phyloP scores from a whole-genome alignment of 1,284 basidiomycete species.

The Ceratobasidium sp. region DNA sequence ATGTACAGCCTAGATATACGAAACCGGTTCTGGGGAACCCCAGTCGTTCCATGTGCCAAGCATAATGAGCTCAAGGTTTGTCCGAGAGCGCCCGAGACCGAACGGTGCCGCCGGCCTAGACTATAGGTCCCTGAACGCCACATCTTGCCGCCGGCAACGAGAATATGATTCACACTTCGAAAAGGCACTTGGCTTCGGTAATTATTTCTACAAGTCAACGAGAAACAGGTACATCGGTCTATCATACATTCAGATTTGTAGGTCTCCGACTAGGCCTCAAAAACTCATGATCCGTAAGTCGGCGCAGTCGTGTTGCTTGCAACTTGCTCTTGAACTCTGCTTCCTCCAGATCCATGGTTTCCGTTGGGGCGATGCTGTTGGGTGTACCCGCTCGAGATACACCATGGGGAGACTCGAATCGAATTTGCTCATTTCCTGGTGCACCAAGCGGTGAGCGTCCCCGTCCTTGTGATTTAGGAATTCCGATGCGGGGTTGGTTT shows the following conservation, averaged over 20 bases:
- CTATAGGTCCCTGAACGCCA: constrained; percentile 12
- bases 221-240: too few relatives aligned
- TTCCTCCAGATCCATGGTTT: neutral
- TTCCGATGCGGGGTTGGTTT: too few relatives aligned
- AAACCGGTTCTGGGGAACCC: too few relatives aligned
- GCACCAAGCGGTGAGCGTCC: too few relatives aligned
- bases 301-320: neutral
- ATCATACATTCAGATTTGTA: neutral
- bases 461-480: too few relatives aligned
- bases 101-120: constrained; percentile 35
- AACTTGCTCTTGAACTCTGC: constrained; percentile 7
- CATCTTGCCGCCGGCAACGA: constrained; percentile 22
- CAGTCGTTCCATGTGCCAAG: constrained; percentile 24
- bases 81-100: constrained; percentile 21
- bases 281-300: constrained; percentile 21
- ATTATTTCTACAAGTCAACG: neutral
- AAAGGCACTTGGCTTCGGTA: neutral
- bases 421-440: too few relatives aligned
- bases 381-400: neutral
- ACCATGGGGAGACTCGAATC: neutral
- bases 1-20: constrained; percentile 1
- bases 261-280: neutral
- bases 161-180: neutral
- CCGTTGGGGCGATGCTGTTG: neutral
- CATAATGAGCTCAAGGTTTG: neutral